phyloP scores from a whole-genome alignment of 2,329 filamentous ascomycete species.

The Pseudogymnoascus verrucosus region DNA sequence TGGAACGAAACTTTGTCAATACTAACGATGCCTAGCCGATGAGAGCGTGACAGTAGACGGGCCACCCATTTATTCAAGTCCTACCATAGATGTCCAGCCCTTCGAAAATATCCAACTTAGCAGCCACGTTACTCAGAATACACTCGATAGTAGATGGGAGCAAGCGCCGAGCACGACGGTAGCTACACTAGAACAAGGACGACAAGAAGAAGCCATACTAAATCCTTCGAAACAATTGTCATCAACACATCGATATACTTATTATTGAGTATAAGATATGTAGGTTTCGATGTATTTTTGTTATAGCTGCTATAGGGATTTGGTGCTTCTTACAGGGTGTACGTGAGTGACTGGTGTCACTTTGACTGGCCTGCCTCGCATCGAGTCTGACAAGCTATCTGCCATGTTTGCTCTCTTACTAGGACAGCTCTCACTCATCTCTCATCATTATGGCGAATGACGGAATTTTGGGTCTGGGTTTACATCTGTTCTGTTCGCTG shows the following conservation, averaged over 20 bases:
- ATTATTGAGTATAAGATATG: background rate
- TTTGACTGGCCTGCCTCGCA: conserved; percentile 14
- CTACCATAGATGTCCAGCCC: background rate
- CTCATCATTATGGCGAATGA: conserved; percentile 18
- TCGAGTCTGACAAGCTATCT: conserved; percentile 19
- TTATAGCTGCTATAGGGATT: background rate
- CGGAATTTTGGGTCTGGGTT: background rate
- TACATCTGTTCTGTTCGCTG: conserved; percentile 10
- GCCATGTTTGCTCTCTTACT: conserved; percentile 19
- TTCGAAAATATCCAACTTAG: background rate
- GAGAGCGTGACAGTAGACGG: background rate
- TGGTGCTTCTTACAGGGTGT: background rate
- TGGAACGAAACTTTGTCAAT: background rate
- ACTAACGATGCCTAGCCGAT: background rate
- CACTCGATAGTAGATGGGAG: background rate
- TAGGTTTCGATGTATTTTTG: background rate
- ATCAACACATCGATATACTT: background rate
- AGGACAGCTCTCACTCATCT: conserved; percentile 18
- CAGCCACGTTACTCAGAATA: background rate
- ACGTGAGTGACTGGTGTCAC: background rate
- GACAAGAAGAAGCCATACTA: background rate
- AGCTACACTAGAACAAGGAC: background rate
- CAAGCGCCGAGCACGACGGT: background rate
- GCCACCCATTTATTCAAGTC: background rate
- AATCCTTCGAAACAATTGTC: background rate